Evolutionary conservation across 352 stramenopile genomes (phyloP).

Genomic region (Phytophthora sojae): DNA sequence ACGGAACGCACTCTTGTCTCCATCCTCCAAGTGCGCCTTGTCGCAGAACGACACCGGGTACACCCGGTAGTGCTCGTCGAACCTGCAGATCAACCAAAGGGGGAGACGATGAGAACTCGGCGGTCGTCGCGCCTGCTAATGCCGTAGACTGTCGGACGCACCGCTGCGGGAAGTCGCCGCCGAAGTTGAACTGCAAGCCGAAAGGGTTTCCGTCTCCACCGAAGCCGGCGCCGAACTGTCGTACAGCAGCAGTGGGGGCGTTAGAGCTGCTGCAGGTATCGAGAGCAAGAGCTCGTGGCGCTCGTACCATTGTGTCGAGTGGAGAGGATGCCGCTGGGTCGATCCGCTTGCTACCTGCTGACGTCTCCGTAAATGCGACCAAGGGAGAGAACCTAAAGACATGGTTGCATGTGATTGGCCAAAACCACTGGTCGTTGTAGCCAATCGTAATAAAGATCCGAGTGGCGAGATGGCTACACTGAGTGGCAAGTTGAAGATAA

Average conservation of each 20-base stretch:
- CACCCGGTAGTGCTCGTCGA: conserved; percentile 89
- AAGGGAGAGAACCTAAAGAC: not conserved
- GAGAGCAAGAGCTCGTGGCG: not conserved
- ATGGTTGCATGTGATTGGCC: not conserved
- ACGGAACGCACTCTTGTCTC: conserved; percentile 86
- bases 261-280: not conserved
- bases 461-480: conserved; percentile 20
- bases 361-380: conserved; percentile 19
- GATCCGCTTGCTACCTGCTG: conserved; percentile 16
- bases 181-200: conserved; percentile 82
- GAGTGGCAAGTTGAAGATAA: not conserved
- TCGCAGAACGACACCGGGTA: conserved; percentile 90
- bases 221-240: conserved; percentile 77
- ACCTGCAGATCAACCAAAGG: conserved; percentile 43
- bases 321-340: not conserved
- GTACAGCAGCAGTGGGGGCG: conserved; percentile 3
- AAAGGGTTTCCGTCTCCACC: conserved; percentile 83
- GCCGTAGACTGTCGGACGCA: conserved; percentile 18
- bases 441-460: conserved; percentile 8
- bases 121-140: not conserved
- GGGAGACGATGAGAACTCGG: not conserved
- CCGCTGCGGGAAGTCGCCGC: conserved; percentile 76
- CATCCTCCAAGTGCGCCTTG: conserved; percentile 89
- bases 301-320: not conserved
- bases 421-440: not conserved